These are phyloP conservation scores for Thraustotheca clavata DNA, from an alignment of 352 stramenopile species.

Conservation along the genomic window DNA sequence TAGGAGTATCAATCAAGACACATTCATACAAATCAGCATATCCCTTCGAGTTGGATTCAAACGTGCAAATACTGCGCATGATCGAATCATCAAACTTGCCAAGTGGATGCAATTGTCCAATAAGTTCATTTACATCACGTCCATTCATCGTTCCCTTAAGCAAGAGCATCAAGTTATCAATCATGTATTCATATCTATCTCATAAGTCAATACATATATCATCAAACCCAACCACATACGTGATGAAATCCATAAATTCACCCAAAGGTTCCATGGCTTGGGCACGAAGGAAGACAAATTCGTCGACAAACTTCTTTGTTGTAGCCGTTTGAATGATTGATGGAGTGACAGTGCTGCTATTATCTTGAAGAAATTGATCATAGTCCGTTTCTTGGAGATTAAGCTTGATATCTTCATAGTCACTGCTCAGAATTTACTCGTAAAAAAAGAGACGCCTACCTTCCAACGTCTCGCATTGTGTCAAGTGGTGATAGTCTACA, in stretches of 20 bases:
- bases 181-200: constrained; percentile 97
- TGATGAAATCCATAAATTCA: constrained; percentile 98
- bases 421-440: background rate
- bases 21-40: constrained; percentile 99
- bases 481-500: constrained; percentile 86
- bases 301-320: constrained; percentile 85
- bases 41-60: constrained; percentile 95
- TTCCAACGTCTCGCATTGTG: constrained; percentile 87
- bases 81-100: constrained; percentile 99
- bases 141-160: constrained; percentile 97
- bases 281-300: constrained; percentile 96
- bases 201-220: background rate
- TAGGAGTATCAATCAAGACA: constrained; percentile 98
- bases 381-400: constrained; percentile 99
- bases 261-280: constrained; percentile 94
- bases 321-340: constrained; percentile 77
- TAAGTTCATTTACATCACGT: constrained; percentile 96
- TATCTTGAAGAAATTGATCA: constrained; percentile 92
- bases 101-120: constrained; percentile 95
- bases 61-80: constrained; percentile 98
- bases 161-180: constrained; percentile 99
- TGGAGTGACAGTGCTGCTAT: constrained; percentile 60
- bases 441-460: constrained; percentile 31
- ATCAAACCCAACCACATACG: no score
- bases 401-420: constrained; percentile 70